Evolutionary conservation across 768 basidiomycete genomes (phyloP), one percentile per base, ranked within the genome.

Genomic region (Tricholoma matsutake): DNA sequence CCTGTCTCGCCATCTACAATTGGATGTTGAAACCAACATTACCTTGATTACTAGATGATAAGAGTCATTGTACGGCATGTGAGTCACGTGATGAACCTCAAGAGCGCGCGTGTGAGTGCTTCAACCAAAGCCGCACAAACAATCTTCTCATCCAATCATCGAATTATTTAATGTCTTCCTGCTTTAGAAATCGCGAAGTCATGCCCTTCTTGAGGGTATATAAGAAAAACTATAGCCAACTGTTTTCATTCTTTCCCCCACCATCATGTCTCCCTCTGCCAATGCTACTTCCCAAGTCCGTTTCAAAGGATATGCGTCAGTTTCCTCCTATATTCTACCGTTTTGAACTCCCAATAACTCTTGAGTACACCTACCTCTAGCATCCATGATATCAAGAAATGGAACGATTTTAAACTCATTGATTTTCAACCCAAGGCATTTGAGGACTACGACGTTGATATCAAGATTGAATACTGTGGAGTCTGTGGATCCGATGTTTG

Each of bases 381-480:
- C 43, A 60, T 76, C 22, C 68, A 74, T 55, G 73, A 76, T 49
- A 74, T 72, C 14, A 64, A 68, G 37, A 63, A 76, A 10, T 81
- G 77, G 76, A 69, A 72, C 28, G 67, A 79, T 35, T 79, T 81
- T 57, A 64, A 80, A 54, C 65, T 83, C 25, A 76, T 77, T 43
- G 73, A 78, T 14, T 83, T 82, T 71, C 66, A 81, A 65, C 84
- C 85, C 14, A 87, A 87, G 72, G 69, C 69, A 6, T 76, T 77
- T 61, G 77, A 76, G 3, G 79, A 83, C 25, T 75, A 80, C 62
- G 86, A 88, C 64, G 74, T 87, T 56, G 85, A 87, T 57, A 78
- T 84, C 60, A 75, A 78, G 56, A 81, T 83, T 60, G 78, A 79
- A 20, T 81, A 75, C 64, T 83, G 76, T 61, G 77, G 78, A 25